phyloP scores from a whole-genome alignment of 352 stramenopile species.

The Pythium phragmiticola region DNA sequence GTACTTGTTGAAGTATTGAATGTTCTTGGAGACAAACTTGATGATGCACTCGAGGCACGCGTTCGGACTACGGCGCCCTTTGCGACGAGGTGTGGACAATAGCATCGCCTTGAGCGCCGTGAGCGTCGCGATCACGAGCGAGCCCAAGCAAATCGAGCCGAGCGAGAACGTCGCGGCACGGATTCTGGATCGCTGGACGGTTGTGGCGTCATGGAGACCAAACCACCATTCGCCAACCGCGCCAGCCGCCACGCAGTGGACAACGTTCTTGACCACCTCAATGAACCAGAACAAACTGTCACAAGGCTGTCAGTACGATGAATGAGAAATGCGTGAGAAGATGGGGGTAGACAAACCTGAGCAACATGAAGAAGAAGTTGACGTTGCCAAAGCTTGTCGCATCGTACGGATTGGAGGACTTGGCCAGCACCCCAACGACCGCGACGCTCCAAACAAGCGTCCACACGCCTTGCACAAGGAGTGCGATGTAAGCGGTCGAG shows the following conservation, averaged over 20 bases:
- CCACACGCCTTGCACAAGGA: slow-evolving; percentile 66
- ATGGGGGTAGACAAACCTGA: slow-evolving; percentile 45
- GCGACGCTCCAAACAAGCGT: slow-evolving; percentile 76
- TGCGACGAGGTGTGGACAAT: slow-evolving; percentile 64
- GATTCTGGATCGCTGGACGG: slow-evolving; percentile 61
- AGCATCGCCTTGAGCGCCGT: slow-evolving; percentile 68
- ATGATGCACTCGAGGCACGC: slow-evolving; percentile 84
- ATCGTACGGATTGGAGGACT: slow-evolving; percentile 50
- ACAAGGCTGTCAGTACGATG: slow-evolving; percentile 2
- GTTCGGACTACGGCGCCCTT: slow-evolving; percentile 60
- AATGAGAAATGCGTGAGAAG: not conserved
- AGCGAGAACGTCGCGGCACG: slow-evolving; percentile 73
- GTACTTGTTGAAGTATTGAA: slow-evolving; percentile 88
- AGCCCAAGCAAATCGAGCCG: slow-evolving; percentile 83
- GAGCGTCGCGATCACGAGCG: slow-evolving; percentile 69
- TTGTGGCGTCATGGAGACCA: slow-evolving; percentile 66
- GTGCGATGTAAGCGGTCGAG: slow-evolving; percentile 57
- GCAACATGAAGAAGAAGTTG: slow-evolving; percentile 82
- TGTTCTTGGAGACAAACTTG: slow-evolving; percentile 63
- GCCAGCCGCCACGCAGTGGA: slow-evolving; percentile 82
- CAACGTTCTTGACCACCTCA: slow-evolving; percentile 81
- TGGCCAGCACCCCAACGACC: slow-evolving; percentile 70
- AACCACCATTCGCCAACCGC: slow-evolving; percentile 88
- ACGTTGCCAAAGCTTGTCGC: slow-evolving; percentile 63
- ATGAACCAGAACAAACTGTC: slow-evolving; percentile 83